These are phyloP conservation scores for Gypsophila paniculata DNA, from an alignment of 179 eudicot species.

Conservation along the genomic window DNA sequence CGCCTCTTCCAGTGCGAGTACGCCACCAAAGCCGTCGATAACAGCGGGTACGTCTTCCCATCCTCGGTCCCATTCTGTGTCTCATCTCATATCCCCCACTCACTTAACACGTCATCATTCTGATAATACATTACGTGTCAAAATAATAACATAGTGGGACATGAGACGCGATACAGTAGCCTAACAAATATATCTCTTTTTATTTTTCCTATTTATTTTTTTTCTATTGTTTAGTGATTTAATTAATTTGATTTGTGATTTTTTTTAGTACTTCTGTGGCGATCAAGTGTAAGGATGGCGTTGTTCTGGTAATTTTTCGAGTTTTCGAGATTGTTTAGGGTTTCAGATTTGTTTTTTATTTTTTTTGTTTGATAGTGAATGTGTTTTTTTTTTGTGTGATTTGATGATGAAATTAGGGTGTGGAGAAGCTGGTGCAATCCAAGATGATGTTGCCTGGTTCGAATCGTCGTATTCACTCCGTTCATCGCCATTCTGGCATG, in stretches of 20 bases:
- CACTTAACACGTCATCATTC: too few relatives aligned
- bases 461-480: conserved; percentile 81
- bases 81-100: too few relatives aligned
- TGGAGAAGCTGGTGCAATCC: conserved; percentile 83
- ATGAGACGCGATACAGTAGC: too few relatives aligned
- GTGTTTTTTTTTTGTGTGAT: not conserved
- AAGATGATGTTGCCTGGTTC: conserved; percentile 96
- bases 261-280: conserved; percentile 67
- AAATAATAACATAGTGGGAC: too few relatives aligned
- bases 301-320: conserved; percentile 54
- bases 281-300: conserved; percentile 84
- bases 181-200: too few relatives aligned
- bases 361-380: not conserved
- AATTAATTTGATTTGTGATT: not conserved
- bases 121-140: too few relatives aligned
- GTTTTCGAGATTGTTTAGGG: not conserved
- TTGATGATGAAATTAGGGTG: conserved; percentile 41
- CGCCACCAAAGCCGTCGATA: conserved; percentile 88
- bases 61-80: too few relatives aligned
- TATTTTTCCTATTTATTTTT: not conserved
- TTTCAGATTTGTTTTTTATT: not conserved
- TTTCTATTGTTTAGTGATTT: not conserved
- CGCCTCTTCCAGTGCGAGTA: conserved; percentile 96
- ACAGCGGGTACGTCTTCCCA: conserved; percentile 47
- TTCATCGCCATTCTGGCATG: conserved; percentile 93